Conservation (phyloP, 805 yeast species). For the Teunomyces stri region DNA sequence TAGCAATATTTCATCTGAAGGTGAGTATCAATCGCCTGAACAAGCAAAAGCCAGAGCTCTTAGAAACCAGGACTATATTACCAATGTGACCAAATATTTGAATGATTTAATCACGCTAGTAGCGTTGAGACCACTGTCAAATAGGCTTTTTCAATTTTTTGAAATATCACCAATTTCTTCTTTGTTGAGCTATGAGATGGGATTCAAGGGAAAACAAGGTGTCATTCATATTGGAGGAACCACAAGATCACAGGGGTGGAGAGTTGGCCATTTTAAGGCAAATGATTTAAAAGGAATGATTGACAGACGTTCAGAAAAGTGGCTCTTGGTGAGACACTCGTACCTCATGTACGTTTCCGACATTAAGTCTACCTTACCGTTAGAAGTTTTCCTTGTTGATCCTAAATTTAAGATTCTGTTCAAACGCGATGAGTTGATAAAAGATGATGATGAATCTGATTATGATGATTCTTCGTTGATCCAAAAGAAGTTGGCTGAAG, state of each 20-base stretch:
- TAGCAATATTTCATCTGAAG: constrained; percentile 23
- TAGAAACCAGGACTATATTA: constrained; percentile 38
- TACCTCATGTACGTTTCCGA: constrained; percentile 84
- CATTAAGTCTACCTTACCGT: constrained; percentile 79
- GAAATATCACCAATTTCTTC: constrained; percentile 89
- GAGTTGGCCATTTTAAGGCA: constrained; percentile 83
- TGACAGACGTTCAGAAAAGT: constrained; percentile 83
- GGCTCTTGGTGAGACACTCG: constrained; percentile 86
- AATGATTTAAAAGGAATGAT: constrained; percentile 85
- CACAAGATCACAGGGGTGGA: constrained; percentile 91
- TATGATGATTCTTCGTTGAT: constrained; percentile 41
- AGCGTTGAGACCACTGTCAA: constrained; percentile 76
- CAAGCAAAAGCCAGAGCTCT: constrained; percentile 20
- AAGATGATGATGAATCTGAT: constrained; percentile 42
- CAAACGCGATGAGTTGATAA: constrained; percentile 22
- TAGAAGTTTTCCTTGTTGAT: constrained; percentile 92
- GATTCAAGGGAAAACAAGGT: constrained; percentile 88
- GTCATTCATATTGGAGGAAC: constrained; percentile 73
- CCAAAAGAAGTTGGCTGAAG: constrained; percentile 23
- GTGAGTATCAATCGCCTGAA: constrained; percentile 29
- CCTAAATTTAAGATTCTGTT: constrained; percentile 57
- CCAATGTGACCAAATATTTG: constrained; percentile 64
- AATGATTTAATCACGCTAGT: constrained; percentile 56
- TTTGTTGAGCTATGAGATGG: constrained; percentile 75
- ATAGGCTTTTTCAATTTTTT: constrained; percentile 78